Evolutionary conservation across 768 basidiomycete genomes (phyloP).

Genomic region (Suillus variegatus): DNA sequence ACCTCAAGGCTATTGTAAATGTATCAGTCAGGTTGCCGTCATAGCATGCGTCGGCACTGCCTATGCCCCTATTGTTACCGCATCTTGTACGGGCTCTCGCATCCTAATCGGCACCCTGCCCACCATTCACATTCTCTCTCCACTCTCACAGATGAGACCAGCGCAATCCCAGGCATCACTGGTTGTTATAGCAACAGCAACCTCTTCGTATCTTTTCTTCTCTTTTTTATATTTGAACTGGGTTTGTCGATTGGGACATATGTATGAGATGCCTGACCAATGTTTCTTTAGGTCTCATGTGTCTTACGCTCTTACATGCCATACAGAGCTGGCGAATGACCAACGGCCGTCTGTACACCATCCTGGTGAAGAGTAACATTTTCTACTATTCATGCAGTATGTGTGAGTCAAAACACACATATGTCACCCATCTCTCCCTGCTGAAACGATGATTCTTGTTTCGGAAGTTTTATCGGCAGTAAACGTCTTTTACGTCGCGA

Average conservation of each 20-base stretch:
- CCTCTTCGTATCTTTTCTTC: conserved; percentile 3
- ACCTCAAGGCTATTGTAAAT: neutral
- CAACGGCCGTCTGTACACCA: neutral
- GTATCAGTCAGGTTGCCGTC: neutral
- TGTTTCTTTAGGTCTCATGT: neutral
- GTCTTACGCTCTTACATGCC: neutral
- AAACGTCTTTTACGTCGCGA: neutral
- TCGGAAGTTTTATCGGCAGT: neutral
- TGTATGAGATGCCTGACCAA: neutral
- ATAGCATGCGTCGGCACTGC: neutral
- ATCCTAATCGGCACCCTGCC: too few relatives aligned
- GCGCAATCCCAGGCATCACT: neutral
- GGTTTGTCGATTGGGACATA: neutral
- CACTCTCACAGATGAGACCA: neutral
- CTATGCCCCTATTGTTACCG: too few relatives aligned
- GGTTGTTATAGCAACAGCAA: neutral
- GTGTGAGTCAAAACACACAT: neutral
- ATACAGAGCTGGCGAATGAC: conserved; percentile 1
- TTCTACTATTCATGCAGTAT: neutral
- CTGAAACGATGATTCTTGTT: neutral
- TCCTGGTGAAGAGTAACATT: neutral
- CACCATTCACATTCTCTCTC: neutral
- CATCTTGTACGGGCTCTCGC: neutral
- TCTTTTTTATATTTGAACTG: neutral
- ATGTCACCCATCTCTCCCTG: neutral